Percentiles rank a stretch among this genome's conserved stretches.
These are phyloP conservation scores for Saturnispora sanitii DNA, from an alignment of 805 yeast species.

Conservation along the genomic window DNA sequence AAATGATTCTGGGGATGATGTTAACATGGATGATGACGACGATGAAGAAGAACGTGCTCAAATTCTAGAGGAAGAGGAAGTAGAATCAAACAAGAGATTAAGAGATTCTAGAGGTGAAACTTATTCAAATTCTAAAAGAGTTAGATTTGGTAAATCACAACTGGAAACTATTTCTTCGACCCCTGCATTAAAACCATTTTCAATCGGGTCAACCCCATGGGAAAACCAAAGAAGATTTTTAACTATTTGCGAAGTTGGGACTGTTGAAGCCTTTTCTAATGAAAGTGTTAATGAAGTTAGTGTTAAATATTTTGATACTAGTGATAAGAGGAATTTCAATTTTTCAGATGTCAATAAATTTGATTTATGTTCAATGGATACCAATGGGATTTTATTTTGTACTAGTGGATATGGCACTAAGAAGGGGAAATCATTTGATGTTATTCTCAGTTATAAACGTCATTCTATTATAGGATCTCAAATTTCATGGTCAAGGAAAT, in stretches of 20 bases:
- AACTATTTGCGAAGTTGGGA: constrained; percentile 72
- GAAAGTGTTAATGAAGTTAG: constrained; percentile 55
- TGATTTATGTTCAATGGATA: constrained; percentile 68
- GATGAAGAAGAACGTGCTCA: too few species aligned
- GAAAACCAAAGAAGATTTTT: constrained; percentile 55
- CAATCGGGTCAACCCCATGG: constrained; percentile 89
- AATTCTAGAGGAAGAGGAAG: constrained; percentile 43
- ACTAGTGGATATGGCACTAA: constrained; percentile 28
- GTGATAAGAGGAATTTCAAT: constrained; percentile 68
- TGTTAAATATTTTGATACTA: constrained; percentile 75
- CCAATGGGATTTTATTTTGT: constrained; percentile 57
- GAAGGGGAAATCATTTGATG: constrained; percentile 21
- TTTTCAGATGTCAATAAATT: constrained; percentile 65
- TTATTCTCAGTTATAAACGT: constrained; percentile 48
- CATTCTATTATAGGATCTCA: constrained; percentile 68
- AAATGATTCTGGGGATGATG: constrained; percentile 17
- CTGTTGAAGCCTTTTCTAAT: constrained; percentile 66
- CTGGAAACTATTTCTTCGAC: background rate
- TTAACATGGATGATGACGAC: constrained; percentile 24
- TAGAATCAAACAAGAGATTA: constrained; percentile 10
- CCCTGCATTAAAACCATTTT: constrained; percentile 43
- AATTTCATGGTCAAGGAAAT: constrained; percentile 52
- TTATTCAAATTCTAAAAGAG: constrained; percentile 7
- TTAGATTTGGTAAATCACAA: constrained; percentile 1
- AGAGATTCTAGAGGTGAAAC: constrained; percentile 12